Base-by-base conservation (phyloP, 768 basidiomycete genomes). In the Hemileccinum impolitum region DNA sequence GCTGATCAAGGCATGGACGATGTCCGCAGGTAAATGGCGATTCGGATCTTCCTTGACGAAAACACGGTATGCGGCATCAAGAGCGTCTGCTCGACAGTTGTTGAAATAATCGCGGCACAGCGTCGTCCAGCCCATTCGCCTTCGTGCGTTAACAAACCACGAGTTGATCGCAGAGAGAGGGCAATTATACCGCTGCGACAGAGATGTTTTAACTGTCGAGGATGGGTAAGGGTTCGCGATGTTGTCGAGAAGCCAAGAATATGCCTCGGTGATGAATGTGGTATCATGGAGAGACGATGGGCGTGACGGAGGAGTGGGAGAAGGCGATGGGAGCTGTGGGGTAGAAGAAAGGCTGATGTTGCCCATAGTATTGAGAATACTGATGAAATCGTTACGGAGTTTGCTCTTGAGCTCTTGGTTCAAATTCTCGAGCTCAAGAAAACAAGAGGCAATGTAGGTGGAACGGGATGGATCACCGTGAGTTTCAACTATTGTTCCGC, bases 151-250 rank as follows among this genome's bases (percentile, higher is more conserved):
- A 6, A 69, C 52, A 25, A 80, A 81, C 80, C 80, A 82, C 0
- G 60, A 46, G 48, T 71, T 71, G 25, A 82, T 47, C 0, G 69
- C 60, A 19, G 66, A 70, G 1, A 63, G 1, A 0, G 63, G 17
- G 2, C 52, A 62, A 0, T 59, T 56, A 0, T 70, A 55, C 1
- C 46, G 31, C 0, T 43, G 30, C 0, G 71, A 61, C n/a, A 81
- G 59, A 0, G 41, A 49, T 18, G 1, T 37, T 19, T 72, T 70
- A 1, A 64, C 12, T 4, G 59, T 50, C 1, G 51, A 28, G 0
- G 72, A 61, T 0, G 81, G 81, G 46, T 81, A 81, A 0, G 81
- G 81, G 51, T 79, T 69, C 21, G 76, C 72, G 0, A 81, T 54
- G 43, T 81, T 74, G 1, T 56, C 39, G 0, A 76, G 50, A 1